Percentiles rank a stretch among this genome's conserved stretches.
These are phyloP conservation scores for Silene latifolia DNA, from an alignment of 148 eudicot species.

Conservation along the genomic window DNA sequence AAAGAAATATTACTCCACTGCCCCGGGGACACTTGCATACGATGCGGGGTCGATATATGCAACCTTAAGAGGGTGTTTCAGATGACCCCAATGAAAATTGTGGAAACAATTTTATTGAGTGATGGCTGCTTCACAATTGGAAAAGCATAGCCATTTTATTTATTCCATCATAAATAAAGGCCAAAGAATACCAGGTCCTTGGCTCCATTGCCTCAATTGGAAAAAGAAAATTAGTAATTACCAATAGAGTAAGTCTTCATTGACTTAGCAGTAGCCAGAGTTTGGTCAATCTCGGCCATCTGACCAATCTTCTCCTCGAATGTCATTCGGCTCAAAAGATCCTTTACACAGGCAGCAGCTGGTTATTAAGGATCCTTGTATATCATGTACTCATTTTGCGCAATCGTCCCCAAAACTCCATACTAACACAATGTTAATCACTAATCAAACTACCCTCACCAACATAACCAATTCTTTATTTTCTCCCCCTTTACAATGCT, in stretches of 20 bases:
- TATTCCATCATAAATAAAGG: too few relatives aligned
- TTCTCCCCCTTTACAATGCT: slow-evolving; percentile 1
- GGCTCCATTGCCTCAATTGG: too few relatives aligned
- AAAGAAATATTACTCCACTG: too few relatives aligned
- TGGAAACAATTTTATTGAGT: too few relatives aligned
- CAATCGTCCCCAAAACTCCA: slow-evolving; percentile 17
- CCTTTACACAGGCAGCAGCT: slow-evolving; percentile 45
- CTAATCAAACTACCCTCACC: slow-evolving; percentile 20
- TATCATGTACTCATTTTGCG: slow-evolving; percentile 25
- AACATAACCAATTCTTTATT: slow-evolving; percentile 15
- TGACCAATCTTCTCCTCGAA: slow-evolving; percentile 83
- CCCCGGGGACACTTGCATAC: too few relatives aligned
- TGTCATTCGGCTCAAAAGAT: slow-evolving; percentile 63
- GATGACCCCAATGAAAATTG: too few relatives aligned
- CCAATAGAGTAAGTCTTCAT: slow-evolving; percentile 60
- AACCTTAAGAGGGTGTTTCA: too few relatives aligned
- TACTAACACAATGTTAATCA: slow-evolving; percentile 16
- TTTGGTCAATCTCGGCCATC: slow-evolving; percentile 74
- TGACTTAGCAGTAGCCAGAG: slow-evolving; percentile 40
- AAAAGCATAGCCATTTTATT: too few relatives aligned
- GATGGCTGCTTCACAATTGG: too few relatives aligned
- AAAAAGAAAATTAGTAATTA: too few relatives aligned
- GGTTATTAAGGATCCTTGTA: slow-evolving; percentile 70
- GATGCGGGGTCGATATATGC: too few relatives aligned
- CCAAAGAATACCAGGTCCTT: too few relatives aligned